Conservation (phyloP, 768 basidiomycete genomes). For the Kwoniella sp. region DNA sequence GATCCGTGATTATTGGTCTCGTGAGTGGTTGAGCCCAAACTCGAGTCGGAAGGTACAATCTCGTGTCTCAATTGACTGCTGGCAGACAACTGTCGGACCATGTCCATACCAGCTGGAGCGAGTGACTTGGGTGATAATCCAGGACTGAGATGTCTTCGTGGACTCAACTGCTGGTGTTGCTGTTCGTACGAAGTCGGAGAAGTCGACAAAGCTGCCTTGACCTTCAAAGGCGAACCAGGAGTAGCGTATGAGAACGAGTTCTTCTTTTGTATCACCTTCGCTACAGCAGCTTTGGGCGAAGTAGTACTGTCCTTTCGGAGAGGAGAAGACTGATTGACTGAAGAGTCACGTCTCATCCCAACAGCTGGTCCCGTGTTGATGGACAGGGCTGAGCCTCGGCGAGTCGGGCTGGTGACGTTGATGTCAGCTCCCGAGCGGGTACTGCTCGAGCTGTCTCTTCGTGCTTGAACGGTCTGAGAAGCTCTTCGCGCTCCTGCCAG, state of each 20-base stretch:
- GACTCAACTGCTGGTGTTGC: not conserved
- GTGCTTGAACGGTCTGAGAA: not conserved
- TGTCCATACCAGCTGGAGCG: not conserved
- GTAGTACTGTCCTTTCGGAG: constrained; percentile 13
- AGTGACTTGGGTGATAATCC: constrained; percentile 19
- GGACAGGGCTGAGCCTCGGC: not conserved
- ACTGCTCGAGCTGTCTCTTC: constrained; percentile 7
- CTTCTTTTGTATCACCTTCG: constrained; percentile 29
- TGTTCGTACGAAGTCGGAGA: not conserved
- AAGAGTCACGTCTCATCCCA: not conserved
- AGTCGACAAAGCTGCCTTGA: constrained; percentile 7
- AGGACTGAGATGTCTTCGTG: constrained; percentile 9
- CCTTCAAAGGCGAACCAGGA: constrained; percentile 24
- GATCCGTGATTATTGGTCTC: not conserved
- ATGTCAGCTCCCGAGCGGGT: not conserved
- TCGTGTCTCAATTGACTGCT: constrained; percentile 15
- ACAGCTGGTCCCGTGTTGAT: not conserved
- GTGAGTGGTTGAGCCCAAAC: not conserved
- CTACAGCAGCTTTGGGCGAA: not conserved
- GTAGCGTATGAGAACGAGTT: constrained; percentile 34
- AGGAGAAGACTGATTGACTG: constrained; percentile 21
- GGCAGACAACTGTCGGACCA: constrained; percentile 17
- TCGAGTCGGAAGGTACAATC: constrained; percentile 16
- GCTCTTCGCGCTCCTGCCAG: constrained; percentile 15
- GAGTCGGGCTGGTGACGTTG: not conserved